These are phyloP conservation scores for Aspergillus alliaceus DNA, from an alignment of 2,329 filamentous ascomycete species.

Conservation along the genomic window DNA sequence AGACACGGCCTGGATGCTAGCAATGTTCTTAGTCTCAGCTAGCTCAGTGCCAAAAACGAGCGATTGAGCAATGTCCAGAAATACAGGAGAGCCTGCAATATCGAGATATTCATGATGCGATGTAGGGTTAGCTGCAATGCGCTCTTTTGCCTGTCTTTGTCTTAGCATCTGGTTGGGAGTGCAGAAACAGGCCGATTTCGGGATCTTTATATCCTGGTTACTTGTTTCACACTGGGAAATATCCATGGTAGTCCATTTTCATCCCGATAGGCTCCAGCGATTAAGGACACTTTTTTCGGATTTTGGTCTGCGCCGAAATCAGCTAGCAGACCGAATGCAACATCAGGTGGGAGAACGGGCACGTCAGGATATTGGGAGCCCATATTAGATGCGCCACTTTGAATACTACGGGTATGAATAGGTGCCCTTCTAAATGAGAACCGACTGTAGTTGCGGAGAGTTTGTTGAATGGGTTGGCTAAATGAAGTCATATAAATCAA, in stretches of 20 bases:
- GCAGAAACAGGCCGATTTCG: background rate
- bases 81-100: conserved; percentile 69
- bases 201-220: conserved; percentile 2
- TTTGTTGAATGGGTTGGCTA: background rate
- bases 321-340: conserved; percentile 26
- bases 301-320: conserved; percentile 22
- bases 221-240: conserved; percentile 36
- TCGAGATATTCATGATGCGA: conserved; percentile 89
- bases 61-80: background rate
- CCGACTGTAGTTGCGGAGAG: background rate
- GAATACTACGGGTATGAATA: background rate
- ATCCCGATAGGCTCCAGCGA: conserved; percentile 43
- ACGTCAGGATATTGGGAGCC: background rate
- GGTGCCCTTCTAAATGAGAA: background rate
- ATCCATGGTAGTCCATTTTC: conserved; percentile 40
- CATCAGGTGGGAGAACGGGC: background rate
- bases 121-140: conserved; percentile 53
- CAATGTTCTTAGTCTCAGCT: conserved; percentile 32
- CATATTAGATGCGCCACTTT: background rate
- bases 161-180: background rate
- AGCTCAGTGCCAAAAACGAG: background rate
- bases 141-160: conserved; percentile 54
- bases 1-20: conserved; percentile 85
- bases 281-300: conserved; percentile 41
- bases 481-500: background rate